Evolutionary conservation across 352 stramenopile species (phyloP).

Genomic region (Halophytophthora polymorphica): DNA sequence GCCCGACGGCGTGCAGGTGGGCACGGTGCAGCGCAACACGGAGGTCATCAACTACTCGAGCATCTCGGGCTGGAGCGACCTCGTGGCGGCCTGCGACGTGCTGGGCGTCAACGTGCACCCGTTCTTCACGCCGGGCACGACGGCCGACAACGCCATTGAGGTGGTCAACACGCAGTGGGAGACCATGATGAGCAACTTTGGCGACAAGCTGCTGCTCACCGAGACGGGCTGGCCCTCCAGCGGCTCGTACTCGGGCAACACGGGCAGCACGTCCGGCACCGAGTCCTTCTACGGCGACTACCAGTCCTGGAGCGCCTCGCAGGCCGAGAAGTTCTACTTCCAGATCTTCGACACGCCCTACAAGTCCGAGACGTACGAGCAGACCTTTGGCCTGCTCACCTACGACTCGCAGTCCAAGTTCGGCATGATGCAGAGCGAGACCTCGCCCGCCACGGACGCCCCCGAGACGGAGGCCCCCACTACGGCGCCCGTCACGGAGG

Average conservation of each 20-base stretch:
- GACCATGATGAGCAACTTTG: slow-evolving; percentile 37
- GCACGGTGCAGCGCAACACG: slow-evolving; percentile 65
- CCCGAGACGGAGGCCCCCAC: slow-evolving; percentile 10
- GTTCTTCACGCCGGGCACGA: slow-evolving; percentile 48
- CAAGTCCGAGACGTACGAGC: slow-evolving; percentile 40
- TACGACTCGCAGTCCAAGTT: slow-evolving; percentile 55
- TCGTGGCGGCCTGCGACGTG: slow-evolving; percentile 39
- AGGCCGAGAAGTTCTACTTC: slow-evolving; percentile 73
- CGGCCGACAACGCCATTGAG: slow-evolving; percentile 32
- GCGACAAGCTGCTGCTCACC: slow-evolving; percentile 49
- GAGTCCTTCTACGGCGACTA: slow-evolving; percentile 55
- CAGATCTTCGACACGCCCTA: slow-evolving; percentile 70
- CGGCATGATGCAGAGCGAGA: slow-evolving; percentile 25
- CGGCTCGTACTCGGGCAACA: slow-evolving; percentile 33
- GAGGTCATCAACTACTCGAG: slow-evolving; percentile 37
- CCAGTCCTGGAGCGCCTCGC: slow-evolving; percentile 47
- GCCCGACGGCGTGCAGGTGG: slow-evolving; percentile 43
- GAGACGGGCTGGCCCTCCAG: slow-evolving; percentile 53
- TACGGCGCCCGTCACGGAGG: slow-evolving; percentile 1
- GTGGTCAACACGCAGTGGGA: slow-evolving; percentile 52
- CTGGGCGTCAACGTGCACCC: slow-evolving; percentile 59
- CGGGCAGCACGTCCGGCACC: slow-evolving; percentile 28
- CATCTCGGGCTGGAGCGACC: slow-evolving; percentile 34
- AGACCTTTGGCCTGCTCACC: slow-evolving; percentile 49
- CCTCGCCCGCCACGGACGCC: slow-evolving; percentile 5